Percentiles rank a stretch among this genome's conserved stretches.
Conservation (phyloP, 495 filamentous ascomycete species). For the Aspergillus bertholletiae region DNA sequence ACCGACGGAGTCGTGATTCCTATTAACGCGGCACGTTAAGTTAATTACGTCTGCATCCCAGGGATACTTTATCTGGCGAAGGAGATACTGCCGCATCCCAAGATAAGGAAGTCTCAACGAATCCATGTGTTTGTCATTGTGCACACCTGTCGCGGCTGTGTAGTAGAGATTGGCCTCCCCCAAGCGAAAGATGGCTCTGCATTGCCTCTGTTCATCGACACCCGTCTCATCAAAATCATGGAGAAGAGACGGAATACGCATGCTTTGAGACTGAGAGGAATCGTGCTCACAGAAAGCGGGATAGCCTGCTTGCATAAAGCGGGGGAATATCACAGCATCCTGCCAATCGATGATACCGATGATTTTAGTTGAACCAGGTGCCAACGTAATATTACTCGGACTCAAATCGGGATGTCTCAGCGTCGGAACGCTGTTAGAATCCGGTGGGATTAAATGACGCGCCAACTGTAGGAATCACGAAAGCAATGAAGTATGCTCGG, state of each 20-base stretch:
- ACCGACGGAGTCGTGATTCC: conserved; percentile 29
- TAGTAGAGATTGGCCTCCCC: conserved; percentile 37
- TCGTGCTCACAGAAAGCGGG: conserved; percentile 36
- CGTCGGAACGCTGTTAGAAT: conserved; percentile 20
- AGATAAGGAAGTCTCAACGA: conserved; percentile 25
- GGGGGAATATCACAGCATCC: conserved; percentile 26
- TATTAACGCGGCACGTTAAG: conserved; percentile 29
- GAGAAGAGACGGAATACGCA: conserved; percentile 28
- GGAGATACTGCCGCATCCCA: conserved; percentile 31
- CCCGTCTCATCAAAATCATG: conserved; percentile 26
- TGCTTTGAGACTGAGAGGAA: conserved; percentile 26
- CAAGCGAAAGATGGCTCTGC: conserved; percentile 23
- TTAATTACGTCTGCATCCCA: conserved; percentile 37
- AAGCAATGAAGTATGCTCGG: conserved; percentile 27
- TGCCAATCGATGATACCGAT: conserved; percentile 36
- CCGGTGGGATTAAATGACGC: conserved; percentile 21
- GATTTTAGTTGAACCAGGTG: conserved; percentile 28
- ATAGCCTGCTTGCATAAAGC: conserved; percentile 36
- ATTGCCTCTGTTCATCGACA: conserved; percentile 23
- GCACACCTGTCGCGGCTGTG: conserved; percentile 32
- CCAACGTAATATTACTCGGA: conserved; percentile 28
- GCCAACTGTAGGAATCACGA: conserved; percentile 27
- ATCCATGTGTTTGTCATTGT: conserved; percentile 27
- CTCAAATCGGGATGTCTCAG: conserved; percentile 34
- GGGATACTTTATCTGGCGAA: conserved; percentile 30